These are phyloP conservation scores for Phallus indusiatus DNA, from an alignment of 768 basidiomycete genomes.

Conservation along the genomic window DNA sequence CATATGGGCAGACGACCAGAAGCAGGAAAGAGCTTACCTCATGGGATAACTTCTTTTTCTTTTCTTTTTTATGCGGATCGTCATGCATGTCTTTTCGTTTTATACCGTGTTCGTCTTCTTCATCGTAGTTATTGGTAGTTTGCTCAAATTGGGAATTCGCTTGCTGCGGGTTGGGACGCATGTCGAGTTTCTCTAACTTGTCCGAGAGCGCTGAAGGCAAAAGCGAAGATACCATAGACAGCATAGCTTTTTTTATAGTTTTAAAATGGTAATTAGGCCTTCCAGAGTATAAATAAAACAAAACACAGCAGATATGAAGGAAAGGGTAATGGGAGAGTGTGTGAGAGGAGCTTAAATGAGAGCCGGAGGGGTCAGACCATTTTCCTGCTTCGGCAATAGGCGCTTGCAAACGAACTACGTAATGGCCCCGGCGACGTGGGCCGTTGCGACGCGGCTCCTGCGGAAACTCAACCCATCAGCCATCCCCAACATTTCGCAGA, in stretches of 20 bases:
- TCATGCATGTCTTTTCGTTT: conserved; percentile 13
- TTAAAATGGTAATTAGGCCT: not conserved
- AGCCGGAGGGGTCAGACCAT: conserved; percentile 1
- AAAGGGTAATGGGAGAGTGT: not conserved
- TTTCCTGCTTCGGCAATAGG: not conserved
- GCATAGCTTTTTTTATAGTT: conserved; percentile 25
- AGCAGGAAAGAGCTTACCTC: conserved; percentile 30
- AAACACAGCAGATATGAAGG: not conserved
- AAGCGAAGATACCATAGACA: conserved; percentile 42
- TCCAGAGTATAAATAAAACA: not conserved
- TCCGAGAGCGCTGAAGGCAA: conserved; percentile 34
- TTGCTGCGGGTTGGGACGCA: conserved; percentile 19
- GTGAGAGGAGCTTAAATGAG: not conserved
- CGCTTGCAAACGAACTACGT: not conserved
- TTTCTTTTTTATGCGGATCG: conserved; percentile 21
- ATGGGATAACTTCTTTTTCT: conserved; percentile 37
- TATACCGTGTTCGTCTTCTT: conserved; percentile 25
- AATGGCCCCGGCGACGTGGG: not conserved
- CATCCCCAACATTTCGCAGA: no score
- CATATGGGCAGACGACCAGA: not conserved
- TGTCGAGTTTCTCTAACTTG: conserved; percentile 2
- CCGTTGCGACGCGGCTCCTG: no score
- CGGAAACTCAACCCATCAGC: no score
- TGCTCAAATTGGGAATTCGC: conserved; percentile 17
- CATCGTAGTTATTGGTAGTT: not conserved